Percentiles rank a stretch among this genome's conserved stretches.
Conservation (phyloP, 2,329 filamentous ascomycete genomes). For the Colletotrichum sp. region DNA sequence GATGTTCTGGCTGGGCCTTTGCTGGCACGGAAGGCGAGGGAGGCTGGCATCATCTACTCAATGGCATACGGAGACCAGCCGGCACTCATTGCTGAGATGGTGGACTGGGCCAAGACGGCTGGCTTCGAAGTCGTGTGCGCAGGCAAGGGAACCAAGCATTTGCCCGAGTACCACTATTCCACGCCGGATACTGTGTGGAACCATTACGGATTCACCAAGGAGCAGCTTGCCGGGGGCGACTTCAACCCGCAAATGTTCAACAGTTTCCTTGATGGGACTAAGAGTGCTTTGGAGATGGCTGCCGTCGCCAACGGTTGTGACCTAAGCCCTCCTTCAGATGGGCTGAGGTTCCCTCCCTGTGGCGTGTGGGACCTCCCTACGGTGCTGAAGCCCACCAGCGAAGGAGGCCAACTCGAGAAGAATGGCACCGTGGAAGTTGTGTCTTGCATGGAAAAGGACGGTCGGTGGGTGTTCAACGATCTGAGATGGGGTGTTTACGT, state of each 20-base stretch:
- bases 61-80: slow-evolving; percentile 53
- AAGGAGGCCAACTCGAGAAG: slow-evolving; percentile 44
- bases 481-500: background rate
- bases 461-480: background rate
- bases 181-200: slow-evolving; percentile 52
- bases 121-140: slow-evolving; percentile 50
- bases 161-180: slow-evolving; percentile 48
- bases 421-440: slow-evolving; percentile 51
- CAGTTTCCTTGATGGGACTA: slow-evolving; percentile 52
- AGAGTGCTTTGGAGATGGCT: slow-evolving; percentile 51
- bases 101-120: slow-evolving; percentile 47
- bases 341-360: slow-evolving; percentile 48
- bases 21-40: slow-evolving; percentile 42
- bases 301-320: slow-evolving; percentile 50
- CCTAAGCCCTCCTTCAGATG: slow-evolving; percentile 41
- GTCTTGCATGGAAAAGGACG: slow-evolving; percentile 40
- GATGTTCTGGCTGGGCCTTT: slow-evolving; percentile 47
- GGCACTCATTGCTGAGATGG: slow-evolving; percentile 45
- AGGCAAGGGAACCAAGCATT: slow-evolving; percentile 50
- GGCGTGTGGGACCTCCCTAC: slow-evolving; percentile 45
- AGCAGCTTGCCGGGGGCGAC: slow-evolving; percentile 44
- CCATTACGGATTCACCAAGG: slow-evolving; percentile 48
- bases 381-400: slow-evolving; percentile 41
- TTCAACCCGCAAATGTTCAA: slow-evolving; percentile 56
- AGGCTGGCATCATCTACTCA: slow-evolving; percentile 50